Conservation (phyloP, 2,329 filamentous ascomycete species). For the Alternaria brassicae region DNA sequence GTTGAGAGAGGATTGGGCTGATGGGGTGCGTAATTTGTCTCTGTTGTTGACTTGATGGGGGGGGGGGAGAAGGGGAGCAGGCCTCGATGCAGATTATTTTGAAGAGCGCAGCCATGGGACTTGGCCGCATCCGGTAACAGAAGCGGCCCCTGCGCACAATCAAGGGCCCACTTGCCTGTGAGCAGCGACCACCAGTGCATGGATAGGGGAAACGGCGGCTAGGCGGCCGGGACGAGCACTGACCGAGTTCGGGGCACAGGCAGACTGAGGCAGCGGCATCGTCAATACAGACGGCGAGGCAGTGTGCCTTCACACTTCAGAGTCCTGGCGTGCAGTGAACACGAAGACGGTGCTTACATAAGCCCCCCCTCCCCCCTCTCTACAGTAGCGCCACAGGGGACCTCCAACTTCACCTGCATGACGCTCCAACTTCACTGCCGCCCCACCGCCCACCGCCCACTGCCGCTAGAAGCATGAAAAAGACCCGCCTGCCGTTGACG, state of each 20-base stretch:
- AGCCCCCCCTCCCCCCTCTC: too few species aligned
- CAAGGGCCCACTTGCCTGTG: conserved; percentile 26
- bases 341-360: too few species aligned
- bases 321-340: too few species aligned
- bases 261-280: too few species aligned
- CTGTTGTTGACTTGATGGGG: conserved; percentile 46
- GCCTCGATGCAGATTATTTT: conserved; percentile 19
- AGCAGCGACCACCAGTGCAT: conserved; percentile 23
- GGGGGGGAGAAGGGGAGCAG: conserved; percentile 38
- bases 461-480: conserved; percentile 27
- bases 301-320: too few species aligned
- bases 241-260: not conserved
- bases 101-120: conserved; percentile 25
- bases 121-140: conserved; percentile 34
- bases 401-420: not conserved
- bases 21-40: conserved; percentile 38
- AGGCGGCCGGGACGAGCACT: not conserved
- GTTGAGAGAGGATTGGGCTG: conserved; percentile 41
- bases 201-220: conserved; percentile 17
- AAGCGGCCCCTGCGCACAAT: conserved; percentile 36
- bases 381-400: conserved; percentile 10
- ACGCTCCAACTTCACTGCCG: conserved; percentile 8
- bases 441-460: conserved; percentile 24
- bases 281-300: too few species aligned
- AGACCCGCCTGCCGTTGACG: conserved; percentile 37